Percentiles rank a stretch among this genome's conserved stretches.
Conservation (phyloP, 176 grass and related monocot species). For the Avena insularis region DNA sequence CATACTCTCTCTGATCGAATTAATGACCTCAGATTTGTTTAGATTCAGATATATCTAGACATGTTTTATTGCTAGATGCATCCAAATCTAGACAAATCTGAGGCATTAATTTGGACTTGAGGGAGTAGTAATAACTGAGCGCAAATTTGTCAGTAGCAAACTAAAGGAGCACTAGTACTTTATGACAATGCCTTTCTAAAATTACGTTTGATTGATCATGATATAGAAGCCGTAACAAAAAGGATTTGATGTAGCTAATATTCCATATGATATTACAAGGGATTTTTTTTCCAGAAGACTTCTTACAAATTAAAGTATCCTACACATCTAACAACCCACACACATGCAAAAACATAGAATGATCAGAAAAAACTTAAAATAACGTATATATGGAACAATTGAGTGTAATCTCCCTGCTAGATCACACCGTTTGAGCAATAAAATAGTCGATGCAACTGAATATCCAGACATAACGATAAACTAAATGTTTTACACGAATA, state of each 20-base stretch:
- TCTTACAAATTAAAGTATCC: not conserved
- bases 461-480: not conserved
- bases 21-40: no score
- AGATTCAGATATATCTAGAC: no score
- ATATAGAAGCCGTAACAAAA: not conserved
- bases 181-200: no score
- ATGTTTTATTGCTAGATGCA: no score
- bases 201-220: not conserved
- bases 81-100: no score
- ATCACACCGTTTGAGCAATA: not conserved
- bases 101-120: no score
- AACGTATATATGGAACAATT: no score
- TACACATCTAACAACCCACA: not conserved
- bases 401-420: no score
- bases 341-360: not conserved
- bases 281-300: not conserved
- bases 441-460: not conserved
- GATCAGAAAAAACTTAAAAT: not conserved
- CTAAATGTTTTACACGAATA: not conserved
- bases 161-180: no score
- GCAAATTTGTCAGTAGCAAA: no score
- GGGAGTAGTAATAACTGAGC: no score
- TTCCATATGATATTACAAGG: not conserved
- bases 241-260: not conserved
- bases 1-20: no score